Evolutionary conservation across 768 basidiomycete species (phyloP).

Genomic region (Lentinula aciculospora): DNA sequence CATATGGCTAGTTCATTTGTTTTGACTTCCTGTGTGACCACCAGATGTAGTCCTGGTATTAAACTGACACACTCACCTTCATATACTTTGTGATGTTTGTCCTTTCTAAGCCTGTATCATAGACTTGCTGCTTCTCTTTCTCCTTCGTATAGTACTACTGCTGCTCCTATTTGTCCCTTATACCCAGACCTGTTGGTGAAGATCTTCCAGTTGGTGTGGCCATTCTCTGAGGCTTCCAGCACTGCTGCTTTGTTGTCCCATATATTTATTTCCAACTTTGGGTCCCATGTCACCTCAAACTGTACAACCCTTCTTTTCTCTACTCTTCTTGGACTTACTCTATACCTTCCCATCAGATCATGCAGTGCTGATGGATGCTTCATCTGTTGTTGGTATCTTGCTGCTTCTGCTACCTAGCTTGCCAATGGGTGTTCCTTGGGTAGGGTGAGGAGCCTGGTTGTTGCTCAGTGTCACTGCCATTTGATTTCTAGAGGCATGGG

Average conservation of each 20-base stretch:
- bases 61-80: too few relatives aligned
- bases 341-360: slow-evolving; percentile 5
- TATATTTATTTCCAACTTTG: neutral
- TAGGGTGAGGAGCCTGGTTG: slow-evolving; percentile 6
- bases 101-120: too few relatives aligned
- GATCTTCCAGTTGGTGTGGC: too few relatives aligned
- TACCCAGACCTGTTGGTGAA: slow-evolving; percentile 13
- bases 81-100: neutral
- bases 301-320: neutral
- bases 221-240: neutral
- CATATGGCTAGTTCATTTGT: neutral
- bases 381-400: neutral
- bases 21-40: neutral
- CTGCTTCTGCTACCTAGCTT: neutral
- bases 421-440: slow-evolving; percentile 6
- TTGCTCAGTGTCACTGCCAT: slow-evolving; percentile 6
- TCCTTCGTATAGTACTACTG: neutral
- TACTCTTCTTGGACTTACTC: neutral
- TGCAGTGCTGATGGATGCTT: slow-evolving; percentile 12
- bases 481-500: slow-evolving; percentile 10
- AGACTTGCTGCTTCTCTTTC: too few relatives aligned
- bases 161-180: slow-evolving; percentile 8
- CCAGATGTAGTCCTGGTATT: neutral
- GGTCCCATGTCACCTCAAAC: neutral
- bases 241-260: neutral